Evolutionary conservation across 345 rosid genomes (phyloP), one percentile per base, ranked within the genome.

Genomic region (Brassica juncea): DNA sequence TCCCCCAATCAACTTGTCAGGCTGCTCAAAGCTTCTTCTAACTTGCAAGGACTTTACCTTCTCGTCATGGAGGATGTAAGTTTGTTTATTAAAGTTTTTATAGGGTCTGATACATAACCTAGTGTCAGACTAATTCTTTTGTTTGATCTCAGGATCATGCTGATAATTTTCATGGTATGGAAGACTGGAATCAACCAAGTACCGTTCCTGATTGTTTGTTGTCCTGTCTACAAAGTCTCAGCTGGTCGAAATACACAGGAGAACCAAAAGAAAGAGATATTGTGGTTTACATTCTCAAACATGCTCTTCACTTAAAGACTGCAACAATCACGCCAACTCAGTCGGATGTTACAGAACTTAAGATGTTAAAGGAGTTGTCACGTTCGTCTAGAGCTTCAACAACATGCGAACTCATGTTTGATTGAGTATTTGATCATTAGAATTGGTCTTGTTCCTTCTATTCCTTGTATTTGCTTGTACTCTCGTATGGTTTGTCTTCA

Each of bases 181-280:
- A 31, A 4, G 34, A 3, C 34, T 32, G 35, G 35, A 32, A 5
- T 32, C 35, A 32, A 32, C 77, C 63, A 49, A 49, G 25, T 19
- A 63, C 25, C 64, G 77, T 49, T 12, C 77, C 77, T 47, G 47
- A 47, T 47, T 73, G 77, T 49, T 0, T 73, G 1, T 73, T 63
- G 32, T 63, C 11, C 23, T 19, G 62, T 49, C 77, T 73, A 30
- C 70, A 63, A 63, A 73, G 62, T 47, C 12, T 73, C 70, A 31
- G 65, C 9, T 73, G 47, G 49, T 6, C 5, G 6, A 7, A 0
- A 4, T 64, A 64, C 52, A 0, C 0, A 19, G 52, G 77, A 74
- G 0, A 0, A 31, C 70, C 35, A 7, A 23, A 2, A 19, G 25
- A 31, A 15, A 49, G 70, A 49, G 77, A 49, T 8, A 0, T 74